Evolutionary conservation across 768 basidiomycete species (phyloP).

Genomic region (Lactifluus rugatus): DNA sequence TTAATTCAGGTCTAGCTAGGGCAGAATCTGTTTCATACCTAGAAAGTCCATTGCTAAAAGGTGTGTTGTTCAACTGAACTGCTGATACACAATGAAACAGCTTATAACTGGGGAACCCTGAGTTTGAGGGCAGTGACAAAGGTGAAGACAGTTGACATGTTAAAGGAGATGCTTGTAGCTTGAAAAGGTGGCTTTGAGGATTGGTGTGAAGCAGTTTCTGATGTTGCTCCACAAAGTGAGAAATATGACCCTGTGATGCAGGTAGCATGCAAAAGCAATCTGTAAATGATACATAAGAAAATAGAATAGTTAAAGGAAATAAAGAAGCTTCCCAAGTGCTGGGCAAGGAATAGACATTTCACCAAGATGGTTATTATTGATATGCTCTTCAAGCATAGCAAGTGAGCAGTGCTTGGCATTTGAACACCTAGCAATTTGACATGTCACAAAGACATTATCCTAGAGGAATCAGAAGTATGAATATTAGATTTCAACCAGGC

Average conservation of each 20-base stretch:
- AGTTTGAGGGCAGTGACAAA: not conserved
- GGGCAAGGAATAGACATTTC: not conserved
- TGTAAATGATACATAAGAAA: not conserved
- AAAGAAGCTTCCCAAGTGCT: not conserved
- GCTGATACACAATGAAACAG: not conserved
- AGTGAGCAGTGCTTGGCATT: not conserved
- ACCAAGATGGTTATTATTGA: not conserved
- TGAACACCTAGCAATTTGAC: not conserved
- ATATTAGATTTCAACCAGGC: not conserved
- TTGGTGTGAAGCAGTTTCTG: not conserved
- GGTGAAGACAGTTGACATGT: not conserved
- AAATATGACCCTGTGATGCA: not conserved
- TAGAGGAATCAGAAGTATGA: not conserved
- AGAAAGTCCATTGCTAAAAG: not conserved
- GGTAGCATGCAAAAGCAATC: not conserved
- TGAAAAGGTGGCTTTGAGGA: not conserved
- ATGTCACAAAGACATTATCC: not conserved
- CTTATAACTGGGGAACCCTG: not conserved
- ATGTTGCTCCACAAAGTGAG: conserved; percentile 1
- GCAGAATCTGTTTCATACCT: not conserved
- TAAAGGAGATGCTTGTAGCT: not conserved
- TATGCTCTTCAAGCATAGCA: not conserved
- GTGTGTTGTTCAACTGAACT: not conserved
- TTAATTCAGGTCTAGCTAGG: not conserved
- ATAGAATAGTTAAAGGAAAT: not conserved